These are phyloP conservation scores for Vicia villosa DNA, from an alignment of 306 rosid genomes.

Conservation along the genomic window DNA sequence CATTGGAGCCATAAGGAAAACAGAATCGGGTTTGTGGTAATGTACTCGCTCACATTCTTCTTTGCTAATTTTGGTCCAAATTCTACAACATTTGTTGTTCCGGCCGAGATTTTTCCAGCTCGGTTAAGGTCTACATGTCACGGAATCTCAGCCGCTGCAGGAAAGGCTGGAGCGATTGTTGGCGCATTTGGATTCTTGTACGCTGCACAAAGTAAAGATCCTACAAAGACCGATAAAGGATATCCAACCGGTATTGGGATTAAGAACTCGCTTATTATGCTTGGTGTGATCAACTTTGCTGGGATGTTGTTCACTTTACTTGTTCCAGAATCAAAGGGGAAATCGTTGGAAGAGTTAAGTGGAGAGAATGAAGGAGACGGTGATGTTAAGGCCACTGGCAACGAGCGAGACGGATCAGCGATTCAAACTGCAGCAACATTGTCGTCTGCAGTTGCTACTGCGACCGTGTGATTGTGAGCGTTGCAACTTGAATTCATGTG, in stretches of 20 bases:
- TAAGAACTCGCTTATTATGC: conserved; percentile 64
- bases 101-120: conserved; percentile 85
- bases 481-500: too few relatives aligned
- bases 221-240: conserved; percentile 48
- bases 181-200: conserved; percentile 86
- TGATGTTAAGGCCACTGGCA: neutral
- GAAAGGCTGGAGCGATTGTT: conserved; percentile 88
- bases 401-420: neutral
- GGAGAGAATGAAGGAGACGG: conserved; percentile 58
- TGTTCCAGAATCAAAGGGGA: conserved; percentile 85
- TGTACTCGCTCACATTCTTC: conserved; percentile 74
- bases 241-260: conserved; percentile 73
- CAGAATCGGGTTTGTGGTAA: conserved; percentile 57
- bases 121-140: conserved; percentile 82
- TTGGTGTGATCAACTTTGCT: conserved; percentile 62
- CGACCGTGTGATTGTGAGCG: neutral
- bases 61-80: conserved; percentile 88
- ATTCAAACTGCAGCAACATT: neutral
- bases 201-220: conserved; percentile 59
- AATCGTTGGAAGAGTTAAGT: conserved; percentile 71
- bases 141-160: conserved; percentile 79
- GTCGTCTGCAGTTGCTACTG: neutral
- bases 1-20: conserved; percentile 56
- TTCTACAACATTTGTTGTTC: conserved; percentile 78
- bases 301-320: conserved; percentile 59